phyloP scores from a whole-genome alignment of 257 asterid species.

The Capsicum chinense region DNA sequence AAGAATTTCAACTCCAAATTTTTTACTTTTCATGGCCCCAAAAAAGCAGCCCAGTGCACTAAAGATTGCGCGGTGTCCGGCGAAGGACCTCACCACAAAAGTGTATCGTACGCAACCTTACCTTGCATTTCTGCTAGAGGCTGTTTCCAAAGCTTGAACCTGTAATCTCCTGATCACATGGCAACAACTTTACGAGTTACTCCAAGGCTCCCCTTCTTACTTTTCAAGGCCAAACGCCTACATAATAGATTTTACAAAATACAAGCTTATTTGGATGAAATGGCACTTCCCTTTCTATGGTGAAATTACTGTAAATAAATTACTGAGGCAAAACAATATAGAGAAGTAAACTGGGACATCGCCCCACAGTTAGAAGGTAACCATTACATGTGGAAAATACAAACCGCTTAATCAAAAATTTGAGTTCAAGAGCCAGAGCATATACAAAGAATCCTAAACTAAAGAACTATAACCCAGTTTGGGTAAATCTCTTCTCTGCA shows the following conservation, averaged over 20 bases:
- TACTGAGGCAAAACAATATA: not conserved
- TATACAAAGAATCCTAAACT: constrained; percentile 13
- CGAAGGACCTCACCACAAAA: too few relatives aligned
- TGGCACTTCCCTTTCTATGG: not conserved
- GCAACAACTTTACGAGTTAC: too few relatives aligned
- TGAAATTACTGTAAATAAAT: not conserved
- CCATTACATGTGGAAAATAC: constrained; percentile 1
- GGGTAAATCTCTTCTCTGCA: not conserved
- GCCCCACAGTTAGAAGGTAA: not conserved
- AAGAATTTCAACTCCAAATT: too few relatives aligned
- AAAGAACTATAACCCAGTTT: not conserved
- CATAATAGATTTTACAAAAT: not conserved
- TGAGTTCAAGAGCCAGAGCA: not conserved
- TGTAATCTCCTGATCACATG: too few relatives aligned
- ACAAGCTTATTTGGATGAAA: not conserved
- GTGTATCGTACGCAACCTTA: too few relatives aligned
- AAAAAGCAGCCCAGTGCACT: too few relatives aligned
- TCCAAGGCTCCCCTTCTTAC: too few relatives aligned
- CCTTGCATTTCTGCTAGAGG: too few relatives aligned
- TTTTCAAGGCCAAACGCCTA: too few relatives aligned
- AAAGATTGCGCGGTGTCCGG: too few relatives aligned
- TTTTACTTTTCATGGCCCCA: too few relatives aligned
- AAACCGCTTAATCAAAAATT: not conserved
- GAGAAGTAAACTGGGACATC: not conserved
- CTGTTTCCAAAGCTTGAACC: too few relatives aligned